Evolutionary conservation across 768 basidiomycete species (phyloP).

Genomic region (Asterophora lycoperdoides): DNA sequence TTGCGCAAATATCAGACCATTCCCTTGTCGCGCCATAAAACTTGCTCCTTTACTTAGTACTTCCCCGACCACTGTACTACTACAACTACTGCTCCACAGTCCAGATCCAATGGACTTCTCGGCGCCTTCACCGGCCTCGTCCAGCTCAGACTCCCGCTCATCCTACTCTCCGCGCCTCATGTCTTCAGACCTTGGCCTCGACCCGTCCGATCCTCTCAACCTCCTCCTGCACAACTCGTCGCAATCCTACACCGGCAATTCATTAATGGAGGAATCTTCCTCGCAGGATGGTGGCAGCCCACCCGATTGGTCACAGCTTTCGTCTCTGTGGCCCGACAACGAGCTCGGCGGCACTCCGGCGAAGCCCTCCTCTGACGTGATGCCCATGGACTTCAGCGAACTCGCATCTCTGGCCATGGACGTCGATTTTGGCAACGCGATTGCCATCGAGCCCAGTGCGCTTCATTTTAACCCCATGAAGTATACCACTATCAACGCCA

Average conservation of each 20-base stretch:
- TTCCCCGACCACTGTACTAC: background rate
- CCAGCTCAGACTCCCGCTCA: slow-evolving; percentile 13
- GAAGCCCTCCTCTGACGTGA: slow-evolving; percentile 37
- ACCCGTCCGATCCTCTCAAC: slow-evolving; percentile 56
- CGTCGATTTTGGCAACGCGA: slow-evolving; percentile 56
- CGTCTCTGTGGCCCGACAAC: slow-evolving; percentile 44
- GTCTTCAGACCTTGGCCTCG: slow-evolving; percentile 44
- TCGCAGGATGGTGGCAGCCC: slow-evolving; percentile 24
- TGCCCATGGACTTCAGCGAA: slow-evolving; percentile 33
- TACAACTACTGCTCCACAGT: background rate
- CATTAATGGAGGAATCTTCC: slow-evolving; percentile 32
- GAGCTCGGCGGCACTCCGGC: slow-evolving; percentile 18
- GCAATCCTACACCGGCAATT: slow-evolving; percentile 25
- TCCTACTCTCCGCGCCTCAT: slow-evolving; percentile 23
- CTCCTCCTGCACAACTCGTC: slow-evolving; percentile 48
- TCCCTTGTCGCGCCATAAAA: background rate
- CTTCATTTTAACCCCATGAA: slow-evolving; percentile 45
- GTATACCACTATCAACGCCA: slow-evolving; percentile 23
- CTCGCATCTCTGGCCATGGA: slow-evolving; percentile 44
- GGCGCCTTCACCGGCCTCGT: slow-evolving; percentile 18
- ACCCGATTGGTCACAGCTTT: slow-evolving; percentile 53
- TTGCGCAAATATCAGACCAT: slow-evolving; percentile 14
- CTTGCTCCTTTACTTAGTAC: slow-evolving; percentile 1
- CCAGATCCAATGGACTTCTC: slow-evolving; percentile 8
- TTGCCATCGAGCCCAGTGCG: slow-evolving; percentile 61